Base-by-base conservation (phyloP, 768 basidiomycete species). In the Panellus pusillus region DNA sequence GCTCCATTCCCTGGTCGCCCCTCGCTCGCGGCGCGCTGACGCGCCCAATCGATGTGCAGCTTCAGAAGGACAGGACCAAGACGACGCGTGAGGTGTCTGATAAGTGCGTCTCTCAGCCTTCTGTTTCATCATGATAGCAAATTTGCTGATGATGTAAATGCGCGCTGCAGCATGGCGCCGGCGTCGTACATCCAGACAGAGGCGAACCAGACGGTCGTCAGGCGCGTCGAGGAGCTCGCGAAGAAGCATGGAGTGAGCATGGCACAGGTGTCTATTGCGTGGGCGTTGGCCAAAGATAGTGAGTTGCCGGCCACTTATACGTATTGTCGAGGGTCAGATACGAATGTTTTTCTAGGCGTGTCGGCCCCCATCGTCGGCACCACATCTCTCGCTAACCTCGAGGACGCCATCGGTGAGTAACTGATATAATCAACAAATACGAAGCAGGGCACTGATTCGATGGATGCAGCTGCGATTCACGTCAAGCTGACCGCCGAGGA, bases 191-290 rank as follows among this genome's bases (percentile, higher is more conserved):
- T 40, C 39, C 9, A 40, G 19, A 40, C 17, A 2, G n/a, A n/a
- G n/a, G 47, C 6, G 60, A 52, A n/a, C 51, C 54, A 36, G 66
- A 68, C 12, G 6, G 69, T 68, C 49, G 50, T 69, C 12, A 67
- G 66, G 11, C 66, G 77, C 8, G 72, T 82, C 45, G 77, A 80
- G 54, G 66, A 73, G 54, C 59, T 81, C 20, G 76, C 80, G 7
- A 74, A 76, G 61, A 69, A 73, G 43, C 71, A 68, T 18, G 70
- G 68, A 2, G 62, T 74, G 6, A 69, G 67, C 18, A 81, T 82
- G 80, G 77, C 76, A 2, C 75, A 77, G 50, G 67, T 77, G 11
- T 70, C 75, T 6, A 48, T 76, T n/a, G 76, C 77, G 2, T 79
- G 78, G 78, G 64, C 65, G 1, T 49, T 75, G 37, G 42, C 63